These are phyloP conservation scores for Vitis rotundifolia DNA, from an alignment of 164 flowering plant genomes.

Conservation along the genomic window DNA sequence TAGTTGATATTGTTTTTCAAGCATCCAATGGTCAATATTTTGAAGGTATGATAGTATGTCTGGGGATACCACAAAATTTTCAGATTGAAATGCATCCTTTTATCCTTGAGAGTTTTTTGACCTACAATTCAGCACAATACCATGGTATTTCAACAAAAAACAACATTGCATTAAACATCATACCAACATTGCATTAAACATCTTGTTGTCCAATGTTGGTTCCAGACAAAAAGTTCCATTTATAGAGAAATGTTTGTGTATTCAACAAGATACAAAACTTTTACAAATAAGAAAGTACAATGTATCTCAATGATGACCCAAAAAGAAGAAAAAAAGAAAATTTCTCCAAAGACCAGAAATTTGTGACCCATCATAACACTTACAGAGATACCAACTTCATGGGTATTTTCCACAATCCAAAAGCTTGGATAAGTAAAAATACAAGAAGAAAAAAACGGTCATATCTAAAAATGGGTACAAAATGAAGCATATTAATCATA, in stretches of 20 bases:
- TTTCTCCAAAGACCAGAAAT: background rate
- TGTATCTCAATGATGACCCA: background rate
- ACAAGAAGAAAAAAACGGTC: background rate
- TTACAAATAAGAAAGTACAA: background rate
- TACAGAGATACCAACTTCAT: background rate
- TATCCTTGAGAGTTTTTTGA: no score
- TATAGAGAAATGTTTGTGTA: background rate
- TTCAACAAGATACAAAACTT: background rate
- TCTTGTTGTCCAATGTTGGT: no score
- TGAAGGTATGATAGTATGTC: no score
- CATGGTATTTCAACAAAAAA: no score
- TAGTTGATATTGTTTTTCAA: no score
- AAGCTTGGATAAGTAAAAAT: slow-evolving; percentile 5
- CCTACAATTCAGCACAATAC: no score
- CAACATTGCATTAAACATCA: no score
- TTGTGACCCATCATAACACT: slow-evolving; percentile 2
- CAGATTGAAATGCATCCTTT: no score
- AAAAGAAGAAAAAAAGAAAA: background rate
- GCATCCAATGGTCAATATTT: no score
- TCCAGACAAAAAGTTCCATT: no score
- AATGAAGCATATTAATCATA: background rate
- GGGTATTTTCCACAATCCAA: background rate
- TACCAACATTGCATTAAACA: no score
- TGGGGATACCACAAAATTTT: no score
- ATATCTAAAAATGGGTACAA: background rate